Evolutionary conservation across 139 green algal species (phyloP).

Genomic region (Closterium sp.): DNA sequence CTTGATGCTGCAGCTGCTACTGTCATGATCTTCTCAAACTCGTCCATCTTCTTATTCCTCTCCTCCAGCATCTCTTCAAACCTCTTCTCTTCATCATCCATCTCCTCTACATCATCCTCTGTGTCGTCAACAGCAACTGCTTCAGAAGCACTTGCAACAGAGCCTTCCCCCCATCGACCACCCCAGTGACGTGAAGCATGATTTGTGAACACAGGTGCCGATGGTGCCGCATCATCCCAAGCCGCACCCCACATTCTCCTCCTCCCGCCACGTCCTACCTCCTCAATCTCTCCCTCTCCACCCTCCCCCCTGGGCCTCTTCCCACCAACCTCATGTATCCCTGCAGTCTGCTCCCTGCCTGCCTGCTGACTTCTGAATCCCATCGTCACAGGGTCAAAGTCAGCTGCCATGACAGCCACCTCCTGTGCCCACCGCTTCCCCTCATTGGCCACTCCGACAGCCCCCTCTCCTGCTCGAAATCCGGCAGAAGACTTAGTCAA

Average conservation of each 20-base stretch:
- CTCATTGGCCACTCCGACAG: neutral
- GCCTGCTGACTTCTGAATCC: neutral
- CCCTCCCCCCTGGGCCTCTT: neutral
- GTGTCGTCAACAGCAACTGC: neutral
- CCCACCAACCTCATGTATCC: neutral
- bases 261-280: neutral
- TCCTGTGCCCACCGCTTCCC: neutral
- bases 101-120: neutral
- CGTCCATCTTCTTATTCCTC: neutral
- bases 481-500: neutral
- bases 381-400: neutral
- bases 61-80: neutral
- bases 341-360: neutral
- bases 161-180: neutral
- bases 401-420: neutral
- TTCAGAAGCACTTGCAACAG: neutral
- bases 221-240: neutral
- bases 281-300: neutral
- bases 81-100: neutral
- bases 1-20: neutral
- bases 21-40: neutral
- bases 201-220: neutral
- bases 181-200: neutral
- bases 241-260: neutral
- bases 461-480: neutral